phyloP scores from a whole-genome alignment of 371 early-diverging fungal genomes.

The Blakeslea trispora region DNA sequence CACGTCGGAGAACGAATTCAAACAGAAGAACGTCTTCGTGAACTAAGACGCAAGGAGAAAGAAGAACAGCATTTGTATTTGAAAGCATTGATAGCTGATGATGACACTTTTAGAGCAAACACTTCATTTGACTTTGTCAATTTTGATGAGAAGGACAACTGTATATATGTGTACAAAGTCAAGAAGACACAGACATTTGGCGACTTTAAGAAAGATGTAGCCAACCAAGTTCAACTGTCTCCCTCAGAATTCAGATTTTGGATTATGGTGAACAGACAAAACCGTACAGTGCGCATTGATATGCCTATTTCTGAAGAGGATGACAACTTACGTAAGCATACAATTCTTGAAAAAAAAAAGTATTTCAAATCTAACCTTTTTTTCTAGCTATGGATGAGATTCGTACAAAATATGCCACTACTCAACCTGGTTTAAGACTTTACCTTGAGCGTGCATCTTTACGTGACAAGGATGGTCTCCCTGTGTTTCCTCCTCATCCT shows the following conservation, averaged over 20 bases:
- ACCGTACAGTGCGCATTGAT: constrained; percentile 90
- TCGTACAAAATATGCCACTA: constrained; percentile 23
- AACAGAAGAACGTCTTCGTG: constrained; percentile 53
- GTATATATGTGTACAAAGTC: constrained; percentile 11
- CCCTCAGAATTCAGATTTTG: constrained; percentile 76
- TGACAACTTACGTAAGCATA: constrained; percentile 12
- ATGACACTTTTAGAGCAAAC: constrained; percentile 66
- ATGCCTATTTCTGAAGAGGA: constrained; percentile 50
- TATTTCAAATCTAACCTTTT: not conserved
- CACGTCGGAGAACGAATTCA: constrained; percentile 67
- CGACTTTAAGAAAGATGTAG: constrained; percentile 30
- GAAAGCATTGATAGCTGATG: constrained; percentile 60
- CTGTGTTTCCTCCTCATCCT: constrained; percentile 19
- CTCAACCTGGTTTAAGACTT: constrained; percentile 24
- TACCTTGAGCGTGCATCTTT: constrained; percentile 25
- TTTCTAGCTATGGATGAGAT: constrained; percentile 25
- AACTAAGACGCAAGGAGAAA: constrained; percentile 58
- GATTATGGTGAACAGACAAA: constrained; percentile 86
- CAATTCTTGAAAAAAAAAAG: not conserved
- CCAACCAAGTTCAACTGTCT: constrained; percentile 36
- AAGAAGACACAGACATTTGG: constrained; percentile 41
- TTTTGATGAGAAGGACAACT: constrained; percentile 32
- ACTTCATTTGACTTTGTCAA: constrained; percentile 79
- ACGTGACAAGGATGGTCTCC: constrained; percentile 5
- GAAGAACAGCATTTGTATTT: constrained; percentile 71